Percentiles rank a stretch among this genome's conserved stretches.
Evolutionary conservation across 257 asterid genomes (phyloP).

Genomic region (Rubia yunnanensis): DNA sequence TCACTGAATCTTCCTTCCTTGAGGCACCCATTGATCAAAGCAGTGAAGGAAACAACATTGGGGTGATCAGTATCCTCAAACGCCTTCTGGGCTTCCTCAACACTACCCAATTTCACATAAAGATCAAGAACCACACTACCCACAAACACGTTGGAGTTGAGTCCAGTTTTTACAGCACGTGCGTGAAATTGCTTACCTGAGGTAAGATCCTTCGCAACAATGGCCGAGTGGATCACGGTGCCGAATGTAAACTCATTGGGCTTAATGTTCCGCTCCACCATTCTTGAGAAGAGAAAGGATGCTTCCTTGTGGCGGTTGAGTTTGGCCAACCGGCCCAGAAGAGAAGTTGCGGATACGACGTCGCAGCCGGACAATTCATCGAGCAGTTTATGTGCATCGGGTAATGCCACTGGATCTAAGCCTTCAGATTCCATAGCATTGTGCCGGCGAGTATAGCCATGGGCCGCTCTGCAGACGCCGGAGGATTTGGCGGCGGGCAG

Average conservation of each 20-base stretch:
- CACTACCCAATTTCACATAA: constrained; percentile 44
- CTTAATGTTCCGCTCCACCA: constrained; percentile 34
- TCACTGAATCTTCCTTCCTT: constrained; percentile 46
- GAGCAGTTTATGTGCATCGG: constrained; percentile 31
- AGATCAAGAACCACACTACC: constrained; percentile 63
- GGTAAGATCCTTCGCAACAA: constrained; percentile 33
- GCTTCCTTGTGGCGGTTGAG: constrained; percentile 46
- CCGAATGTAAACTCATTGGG: constrained; percentile 76
- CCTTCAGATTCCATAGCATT: neutral
- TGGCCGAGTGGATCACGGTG: constrained; percentile 47
- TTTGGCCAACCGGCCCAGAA: constrained; percentile 42
- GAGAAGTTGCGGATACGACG: constrained; percentile 43
- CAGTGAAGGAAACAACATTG: constrained; percentile 63
- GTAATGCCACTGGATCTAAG: neutral
- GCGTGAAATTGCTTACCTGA: constrained; percentile 65
- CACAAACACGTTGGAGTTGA: constrained; percentile 51
- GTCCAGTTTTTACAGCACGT: constrained; percentile 30
- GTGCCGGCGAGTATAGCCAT: neutral
- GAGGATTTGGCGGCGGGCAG: neutral
- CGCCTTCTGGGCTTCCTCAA: constrained; percentile 34
- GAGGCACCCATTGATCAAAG: constrained; percentile 54
- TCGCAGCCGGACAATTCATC: constrained; percentile 50
- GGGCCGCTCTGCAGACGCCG: constrained; percentile 7
- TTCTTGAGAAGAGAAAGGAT: constrained; percentile 33
- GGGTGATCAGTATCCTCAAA: constrained; percentile 50